Evolutionary conservation across 2,329 filamentous ascomycete species (phyloP), one percentile per base, ranked within the genome.

Genomic region (Shiraia sp.): DNA sequence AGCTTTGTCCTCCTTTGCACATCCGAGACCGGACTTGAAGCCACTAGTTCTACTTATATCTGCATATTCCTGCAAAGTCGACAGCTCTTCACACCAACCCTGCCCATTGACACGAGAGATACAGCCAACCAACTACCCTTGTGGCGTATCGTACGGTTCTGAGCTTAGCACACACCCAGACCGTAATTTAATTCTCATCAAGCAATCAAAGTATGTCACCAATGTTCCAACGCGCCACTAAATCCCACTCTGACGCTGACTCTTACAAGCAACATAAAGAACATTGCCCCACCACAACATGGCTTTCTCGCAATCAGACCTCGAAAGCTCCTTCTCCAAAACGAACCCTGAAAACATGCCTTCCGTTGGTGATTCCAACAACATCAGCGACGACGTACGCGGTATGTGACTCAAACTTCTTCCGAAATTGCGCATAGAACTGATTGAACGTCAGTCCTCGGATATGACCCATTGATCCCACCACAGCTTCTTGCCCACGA

Each of bases 381-480:
- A 67, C 48, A 59, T 69, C 34, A 72, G 67, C 53, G 77, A 79
- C 63, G 77, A 79, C 60, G 75, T 78, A 57, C 75, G 77, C 66
- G 74, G 77, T 79, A 72, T 39, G 45, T 29, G 16, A 15, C 28
- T 42, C 23, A 15, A n/a, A 14, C 3, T 15, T 10, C 5, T 16
- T 17, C 15, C 25, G n/a, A 31, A 15, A 17, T 22, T 15, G 10
- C 29, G n/a, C n/a, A n/a, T n/a, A 25, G 6, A 51, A 27, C 55
- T 65, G 32, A 58, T 36, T 30, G 17, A 19, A 33, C 19, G 17
- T 15, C 26, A 96, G 92, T 96, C 72, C 78, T 95, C 67, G 90
- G 90, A 57, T 92, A 96, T 79, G 91, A 96, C 73, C 90, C 92
- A 64, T 78, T 97, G 66, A 93, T 96, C 69, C 86, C 89, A 33